Base-by-base conservation (phyloP, 1,284 basidiomycete species). In the Anthracocystis panici-leucophaei region DNA sequence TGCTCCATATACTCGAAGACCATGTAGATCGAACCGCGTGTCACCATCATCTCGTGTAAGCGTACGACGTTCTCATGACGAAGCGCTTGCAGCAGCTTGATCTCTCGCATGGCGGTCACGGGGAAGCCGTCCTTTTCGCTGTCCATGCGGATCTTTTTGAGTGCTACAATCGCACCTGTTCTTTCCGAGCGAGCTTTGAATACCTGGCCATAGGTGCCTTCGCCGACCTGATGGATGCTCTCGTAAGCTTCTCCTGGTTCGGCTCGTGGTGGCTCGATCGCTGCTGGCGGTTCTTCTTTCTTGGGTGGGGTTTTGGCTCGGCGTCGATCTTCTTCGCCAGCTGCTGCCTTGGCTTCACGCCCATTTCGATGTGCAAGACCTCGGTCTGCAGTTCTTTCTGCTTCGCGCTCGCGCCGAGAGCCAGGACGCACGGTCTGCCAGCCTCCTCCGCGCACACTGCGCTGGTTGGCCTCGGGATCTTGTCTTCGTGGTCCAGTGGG, bases 1-100 rank as follows among this genome's bases (percentile, higher is more conserved):
- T 99, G 96, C 82, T 99, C 95, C 93, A 98, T 95, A 86, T 99
- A 99, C 86, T 99, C 95, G 82, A 99, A 95, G 29, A 99, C 96
- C 95, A 99, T 99, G 87, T 95, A 97, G 21, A 97, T 94, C 45
- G 93, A 92, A 60, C 94, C 51, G 14, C 73, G 60, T 9, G 94
- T 94, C 1, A 98, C 95, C 92, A 99, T 95, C 93, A 99, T 99
- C 87, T 99, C 97, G 75, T 92, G 91, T 55, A 99, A 87, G 42
- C 90, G 90, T 33, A 99, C 91, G 29, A 99, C 90, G 82, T 99
- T 99, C 44, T 89, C 89, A 85, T 99, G 96, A 54, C 91, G 89
- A 54, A 99, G 86, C 1, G 92, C 92, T 85, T 99, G 97, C 21
- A 99, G 87, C 29, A 99, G 90, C 85, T 99, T 99, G 87, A 99